phyloP scores from a whole-genome alignment of 208 protist species.

The Trypanosoma rangeli region DNA sequence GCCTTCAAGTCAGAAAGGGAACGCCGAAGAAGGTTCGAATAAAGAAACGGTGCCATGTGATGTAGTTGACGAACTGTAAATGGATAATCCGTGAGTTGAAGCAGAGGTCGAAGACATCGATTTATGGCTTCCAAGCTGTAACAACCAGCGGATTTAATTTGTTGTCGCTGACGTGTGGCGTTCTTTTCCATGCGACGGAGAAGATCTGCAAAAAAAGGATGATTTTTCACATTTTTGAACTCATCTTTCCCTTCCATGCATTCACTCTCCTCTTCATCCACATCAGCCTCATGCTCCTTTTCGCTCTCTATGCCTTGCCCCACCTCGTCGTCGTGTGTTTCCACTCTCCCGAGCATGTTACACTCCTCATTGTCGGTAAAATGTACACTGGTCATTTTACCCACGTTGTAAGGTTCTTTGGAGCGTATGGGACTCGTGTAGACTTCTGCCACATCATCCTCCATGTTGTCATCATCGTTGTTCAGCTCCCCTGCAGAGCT shows the following conservation, averaged over 20 bases:
- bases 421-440: neutral
- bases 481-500: neutral
- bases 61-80: constrained; percentile 69
- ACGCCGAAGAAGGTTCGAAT: constrained; percentile 54
- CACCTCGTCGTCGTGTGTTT: neutral
- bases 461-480: constrained; percentile 17
- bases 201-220: constrained; percentile 82
- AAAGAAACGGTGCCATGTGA: constrained; percentile 64
- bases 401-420: neutral
- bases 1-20: constrained; percentile 56
- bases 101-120: constrained; percentile 77
- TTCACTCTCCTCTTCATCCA: neutral
- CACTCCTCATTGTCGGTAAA: neutral
- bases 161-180: constrained; percentile 73
- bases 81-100: constrained; percentile 87
- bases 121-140: constrained; percentile 74
- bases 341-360: neutral
- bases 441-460: constrained; percentile 24
- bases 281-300: constrained; percentile 17
- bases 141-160: constrained; percentile 54
- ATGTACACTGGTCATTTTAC: neutral
- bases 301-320: constrained; percentile 2
- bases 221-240: constrained; percentile 54
- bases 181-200: constrained; percentile 69
- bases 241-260: constrained; percentile 20